A percentile compares a stretch with the other conserved stretches of the same genome.
phyloP scores from a whole-genome alignment of 176 grass and related monocot species.

The Puccinellia tenuiflora region DNA sequence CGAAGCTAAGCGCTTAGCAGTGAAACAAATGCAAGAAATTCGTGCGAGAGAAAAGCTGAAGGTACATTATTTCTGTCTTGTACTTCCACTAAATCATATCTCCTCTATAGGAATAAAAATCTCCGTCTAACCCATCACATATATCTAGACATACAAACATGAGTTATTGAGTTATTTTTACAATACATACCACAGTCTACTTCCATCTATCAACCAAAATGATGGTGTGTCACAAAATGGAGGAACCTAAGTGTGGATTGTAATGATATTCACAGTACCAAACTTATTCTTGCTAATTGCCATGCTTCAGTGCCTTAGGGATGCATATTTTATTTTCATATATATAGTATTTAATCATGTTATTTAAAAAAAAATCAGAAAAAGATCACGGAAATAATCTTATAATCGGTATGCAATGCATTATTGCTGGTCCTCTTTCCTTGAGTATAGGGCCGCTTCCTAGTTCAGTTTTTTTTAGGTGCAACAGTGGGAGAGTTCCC shows the following conservation, averaged over 20 bases:
- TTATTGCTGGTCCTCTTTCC: background rate
- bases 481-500: background rate
- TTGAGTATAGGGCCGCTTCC: constrained; percentile 21
- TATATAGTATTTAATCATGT: background rate
- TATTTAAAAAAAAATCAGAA: no score
- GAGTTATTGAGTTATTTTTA: background rate
- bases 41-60: constrained; percentile 71
- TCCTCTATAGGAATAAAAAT: constrained; percentile 19
- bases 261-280: background rate
- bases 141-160: background rate
- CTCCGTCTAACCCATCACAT: background rate
- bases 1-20: constrained; percentile 87
- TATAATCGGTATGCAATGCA: background rate
- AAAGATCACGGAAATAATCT: background rate
- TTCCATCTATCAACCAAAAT: background rate
- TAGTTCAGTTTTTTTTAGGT: background rate
- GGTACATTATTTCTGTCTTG: constrained; percentile 31
- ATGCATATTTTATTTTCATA: background rate
- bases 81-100: constrained; percentile 7
- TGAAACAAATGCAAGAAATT: constrained; percentile 92
- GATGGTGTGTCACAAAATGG: background rate
- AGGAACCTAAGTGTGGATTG: background rate
- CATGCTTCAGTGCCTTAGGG: background rate
- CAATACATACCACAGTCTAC: background rate
- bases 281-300: background rate